Evolutionary conservation across 371 early-diverging fungal species (phyloP).

Genomic region (Circinella umbellata): DNA sequence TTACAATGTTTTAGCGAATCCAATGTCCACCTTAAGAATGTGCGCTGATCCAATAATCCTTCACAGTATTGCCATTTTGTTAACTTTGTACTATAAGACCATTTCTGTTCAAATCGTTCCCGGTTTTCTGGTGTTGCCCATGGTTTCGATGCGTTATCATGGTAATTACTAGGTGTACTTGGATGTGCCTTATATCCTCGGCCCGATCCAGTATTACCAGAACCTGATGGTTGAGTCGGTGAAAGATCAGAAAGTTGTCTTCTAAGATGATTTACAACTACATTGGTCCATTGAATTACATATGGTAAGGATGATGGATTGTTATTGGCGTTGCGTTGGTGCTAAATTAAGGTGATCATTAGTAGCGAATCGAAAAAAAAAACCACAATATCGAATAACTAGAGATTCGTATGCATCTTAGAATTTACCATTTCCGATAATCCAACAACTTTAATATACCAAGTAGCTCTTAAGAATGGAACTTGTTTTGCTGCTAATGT

Average conservation of each 20-base stretch:
- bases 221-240: conserved; percentile 32
- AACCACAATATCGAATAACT: too few species aligned
- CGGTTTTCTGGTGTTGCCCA: conserved; percentile 58
- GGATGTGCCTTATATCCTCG: conserved; percentile 32
- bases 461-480: conserved; percentile 73
- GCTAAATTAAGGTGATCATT: neutral
- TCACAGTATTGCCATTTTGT: conserved; percentile 77
- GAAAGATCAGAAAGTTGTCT: conserved; percentile 55
- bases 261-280: conserved; percentile 40
- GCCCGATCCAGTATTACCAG: conserved; percentile 23
- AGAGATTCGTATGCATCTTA: neutral
- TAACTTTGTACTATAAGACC: conserved; percentile 67
- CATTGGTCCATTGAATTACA: conserved; percentile 39
- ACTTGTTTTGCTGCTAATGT: conserved; percentile 62
- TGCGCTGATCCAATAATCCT: conserved; percentile 74
- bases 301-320: conserved; percentile 27
- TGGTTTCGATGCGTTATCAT: conserved; percentile 44
- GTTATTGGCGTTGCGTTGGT: conserved; percentile 44
- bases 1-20: conserved; percentile 54
- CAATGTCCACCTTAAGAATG: conserved; percentile 65
- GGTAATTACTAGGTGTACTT: conserved; percentile 25
- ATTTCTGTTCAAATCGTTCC: conserved; percentile 60
- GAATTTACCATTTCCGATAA: conserved; percentile 60
- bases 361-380: too few species aligned
- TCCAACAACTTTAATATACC: conserved; percentile 77